Evolutionary conservation across 2,329 filamentous ascomycete species (phyloP), one percentile per base, ranked within the genome.

Genomic region (Zymoseptoria pseudotritici): DNA sequence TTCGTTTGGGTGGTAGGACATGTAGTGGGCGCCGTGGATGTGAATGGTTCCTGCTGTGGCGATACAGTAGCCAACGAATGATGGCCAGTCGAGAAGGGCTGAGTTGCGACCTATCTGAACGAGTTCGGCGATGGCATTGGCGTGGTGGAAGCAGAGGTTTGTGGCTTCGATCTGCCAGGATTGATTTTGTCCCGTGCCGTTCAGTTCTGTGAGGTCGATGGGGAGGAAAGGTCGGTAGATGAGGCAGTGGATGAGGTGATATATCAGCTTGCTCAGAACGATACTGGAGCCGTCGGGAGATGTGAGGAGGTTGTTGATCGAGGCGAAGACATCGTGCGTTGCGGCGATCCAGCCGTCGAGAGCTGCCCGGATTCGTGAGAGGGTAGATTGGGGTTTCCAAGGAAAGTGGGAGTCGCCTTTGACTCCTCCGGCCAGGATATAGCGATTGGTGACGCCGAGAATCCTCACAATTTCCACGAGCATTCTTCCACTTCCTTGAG

Each of bases 111-210:
- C 89, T 17, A 92, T 82, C 70, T 93, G 88, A 4, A 91, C 86
- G 2, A 96, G 77, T 69, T 95, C 90, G 1, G 89, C 86, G 56
- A 95, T 92, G 4, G 90, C 90, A 69, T 95, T 96, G 5, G 91
- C 90, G 66, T 96, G 91, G 19, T 92, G 77, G 71, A 87, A 94
- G 73, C 91, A 95, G 71, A 93, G 82, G 68, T 94, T 93, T 0
- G 90, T 95, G 0, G 91, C 90, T 71, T 95, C 90, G 54, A 95
- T 93, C 71, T 95, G 91, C 91, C 91, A 96, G 26, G 89, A 92
- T 71, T 95, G 90, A 66, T 95, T 89, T 69, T 95, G 90, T 1
- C 89, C 89, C 0, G 84, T 87, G 13, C 89, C 88, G 11, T 89
- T 84, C 6, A 96, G 82, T 72, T 95, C 91, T 22, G 87, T 84